phyloP scores from a whole-genome alignment of 768 basidiomycete species.

The Cyclocybe cylindracea region DNA sequence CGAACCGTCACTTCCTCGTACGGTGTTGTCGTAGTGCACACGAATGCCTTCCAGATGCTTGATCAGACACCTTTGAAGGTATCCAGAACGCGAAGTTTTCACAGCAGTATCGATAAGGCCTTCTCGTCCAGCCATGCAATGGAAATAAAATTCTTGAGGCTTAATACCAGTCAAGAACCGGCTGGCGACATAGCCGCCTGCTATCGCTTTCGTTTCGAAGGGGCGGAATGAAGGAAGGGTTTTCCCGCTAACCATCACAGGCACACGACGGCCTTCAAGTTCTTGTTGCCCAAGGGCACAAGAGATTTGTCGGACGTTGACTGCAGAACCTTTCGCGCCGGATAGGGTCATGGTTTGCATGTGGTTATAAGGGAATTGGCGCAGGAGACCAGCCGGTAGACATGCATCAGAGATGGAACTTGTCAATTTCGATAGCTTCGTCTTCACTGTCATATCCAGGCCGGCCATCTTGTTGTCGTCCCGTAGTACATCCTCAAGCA shows the following conservation, averaged over 20 bases:
- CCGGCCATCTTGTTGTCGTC: constrained; percentile 98
- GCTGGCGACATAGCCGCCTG: constrained; percentile 97
- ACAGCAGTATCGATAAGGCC: constrained; percentile 99
- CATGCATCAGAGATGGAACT: constrained; percentile 87
- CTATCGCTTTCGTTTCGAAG: constrained; percentile 97
- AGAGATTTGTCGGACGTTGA: constrained; percentile 98
- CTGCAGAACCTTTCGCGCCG: constrained; percentile 96
- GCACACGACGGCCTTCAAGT: constrained; percentile 96
- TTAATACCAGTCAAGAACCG: constrained; percentile 98
- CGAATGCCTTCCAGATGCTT: constrained; percentile 97
- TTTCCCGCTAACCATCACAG: constrained; percentile 99
- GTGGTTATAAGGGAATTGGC: constrained; percentile 96
- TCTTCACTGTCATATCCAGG: constrained; percentile 90
- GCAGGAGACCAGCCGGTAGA: constrained; percentile 83
- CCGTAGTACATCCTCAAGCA: constrained; percentile 89
- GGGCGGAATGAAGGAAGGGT: constrained; percentile 95
- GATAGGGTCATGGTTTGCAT: constrained; percentile 99
- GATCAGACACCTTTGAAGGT: constrained; percentile 96
- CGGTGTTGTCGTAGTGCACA: constrained; percentile 97
- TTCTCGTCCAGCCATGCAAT: constrained; percentile 99
- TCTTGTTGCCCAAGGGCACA: constrained; percentile 97
- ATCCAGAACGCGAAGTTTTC: constrained; percentile 97
- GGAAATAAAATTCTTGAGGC: constrained; percentile 99
- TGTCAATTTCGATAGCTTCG: constrained; percentile 81
- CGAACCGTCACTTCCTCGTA: constrained; percentile 91